Percentiles rank a stretch among this genome's conserved stretches.
Conservation (phyloP, 23 red algal species). For the Gracilaria gracilis region DNA sequence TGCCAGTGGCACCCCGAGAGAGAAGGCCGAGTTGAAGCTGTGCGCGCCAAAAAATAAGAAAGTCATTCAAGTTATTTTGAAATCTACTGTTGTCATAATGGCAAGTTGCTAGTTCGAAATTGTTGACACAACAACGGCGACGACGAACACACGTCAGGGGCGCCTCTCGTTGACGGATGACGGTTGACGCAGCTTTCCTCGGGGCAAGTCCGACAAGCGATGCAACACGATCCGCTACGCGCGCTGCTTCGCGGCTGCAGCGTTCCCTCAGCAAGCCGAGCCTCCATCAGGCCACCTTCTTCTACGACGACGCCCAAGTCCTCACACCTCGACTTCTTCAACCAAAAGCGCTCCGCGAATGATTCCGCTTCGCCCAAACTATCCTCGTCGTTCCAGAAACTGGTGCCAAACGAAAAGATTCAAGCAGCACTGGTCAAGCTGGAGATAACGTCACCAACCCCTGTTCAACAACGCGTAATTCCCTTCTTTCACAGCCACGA, state of each 20-base stretch:
- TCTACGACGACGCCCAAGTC: neutral
- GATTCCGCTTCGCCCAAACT: neutral
- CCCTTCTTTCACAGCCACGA: constrained; percentile 66
- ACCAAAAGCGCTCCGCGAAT: neutral
- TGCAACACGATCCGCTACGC: constrained; percentile 41
- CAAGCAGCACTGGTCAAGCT: constrained; percentile 6
- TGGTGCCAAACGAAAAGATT: neutral
- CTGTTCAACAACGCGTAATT: constrained; percentile 77
- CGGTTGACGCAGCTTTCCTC: no score
- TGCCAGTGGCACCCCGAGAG: no score
- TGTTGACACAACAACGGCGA: no score
- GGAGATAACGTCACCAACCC: constrained; percentile 57
- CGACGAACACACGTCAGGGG: no score
- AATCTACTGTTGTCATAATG: no score
- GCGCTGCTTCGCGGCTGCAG: constrained; percentile 55
- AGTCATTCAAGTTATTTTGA: no score
- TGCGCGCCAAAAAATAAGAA: no score
- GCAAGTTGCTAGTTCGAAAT: no score
- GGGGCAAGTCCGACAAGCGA: neutral
- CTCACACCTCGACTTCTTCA: constrained; percentile 42
- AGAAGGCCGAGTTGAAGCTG: no score
- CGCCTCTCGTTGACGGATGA: no score
- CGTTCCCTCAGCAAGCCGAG: neutral
- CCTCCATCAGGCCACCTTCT: neutral
- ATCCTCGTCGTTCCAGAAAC: constrained; percentile 10